phyloP scores from a whole-genome alignment of 805 yeast species.

The Kuraishia borneana region DNA sequence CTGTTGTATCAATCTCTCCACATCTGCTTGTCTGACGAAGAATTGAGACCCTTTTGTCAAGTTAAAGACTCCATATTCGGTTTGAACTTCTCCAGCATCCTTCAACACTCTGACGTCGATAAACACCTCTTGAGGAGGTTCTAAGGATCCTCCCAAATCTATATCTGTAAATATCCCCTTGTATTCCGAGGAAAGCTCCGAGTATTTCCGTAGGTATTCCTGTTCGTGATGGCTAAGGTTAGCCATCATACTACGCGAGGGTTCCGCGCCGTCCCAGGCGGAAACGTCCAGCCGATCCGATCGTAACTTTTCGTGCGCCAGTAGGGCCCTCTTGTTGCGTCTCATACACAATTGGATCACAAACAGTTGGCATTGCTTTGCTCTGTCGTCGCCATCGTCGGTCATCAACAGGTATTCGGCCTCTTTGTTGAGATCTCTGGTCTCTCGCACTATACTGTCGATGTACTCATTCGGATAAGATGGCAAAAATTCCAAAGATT shows the following conservation, averaged over 20 bases:
- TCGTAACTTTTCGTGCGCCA: conserved; percentile 73
- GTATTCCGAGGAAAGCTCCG: conserved; percentile 60
- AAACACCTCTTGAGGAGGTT: conserved; percentile 85
- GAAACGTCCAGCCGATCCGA: conserved; percentile 54
- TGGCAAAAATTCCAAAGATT: conserved; percentile 53
- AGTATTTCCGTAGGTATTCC: conserved; percentile 63
- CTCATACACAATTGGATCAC: conserved; percentile 70
- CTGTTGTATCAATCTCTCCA: conserved; percentile 86
- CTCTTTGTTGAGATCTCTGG: conserved; percentile 46
- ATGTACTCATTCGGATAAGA: conserved; percentile 64
- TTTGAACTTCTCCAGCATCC: conserved; percentile 95
- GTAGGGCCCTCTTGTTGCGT: conserved; percentile 78
- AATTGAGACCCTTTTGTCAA: conserved; percentile 89
- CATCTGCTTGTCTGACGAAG: conserved; percentile 89
- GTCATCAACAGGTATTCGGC: conserved; percentile 29
- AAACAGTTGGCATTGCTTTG: conserved; percentile 52
- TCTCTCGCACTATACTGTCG: conserved; percentile 61
- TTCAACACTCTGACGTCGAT: conserved; percentile 88
- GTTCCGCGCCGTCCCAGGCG: conserved; percentile 62
- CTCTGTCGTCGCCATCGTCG: conserved; percentile 21
- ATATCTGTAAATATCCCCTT: conserved; percentile 74
- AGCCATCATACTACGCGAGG: conserved; percentile 26
- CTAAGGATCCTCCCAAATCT: conserved; percentile 80
- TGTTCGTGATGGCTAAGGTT: conserved; percentile 69
- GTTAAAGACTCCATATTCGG: conserved; percentile 94